These are phyloP conservation scores for Fusarium sp. DNA, from an alignment of 2,329 filamentous ascomycete genomes.

Conservation along the genomic window DNA sequence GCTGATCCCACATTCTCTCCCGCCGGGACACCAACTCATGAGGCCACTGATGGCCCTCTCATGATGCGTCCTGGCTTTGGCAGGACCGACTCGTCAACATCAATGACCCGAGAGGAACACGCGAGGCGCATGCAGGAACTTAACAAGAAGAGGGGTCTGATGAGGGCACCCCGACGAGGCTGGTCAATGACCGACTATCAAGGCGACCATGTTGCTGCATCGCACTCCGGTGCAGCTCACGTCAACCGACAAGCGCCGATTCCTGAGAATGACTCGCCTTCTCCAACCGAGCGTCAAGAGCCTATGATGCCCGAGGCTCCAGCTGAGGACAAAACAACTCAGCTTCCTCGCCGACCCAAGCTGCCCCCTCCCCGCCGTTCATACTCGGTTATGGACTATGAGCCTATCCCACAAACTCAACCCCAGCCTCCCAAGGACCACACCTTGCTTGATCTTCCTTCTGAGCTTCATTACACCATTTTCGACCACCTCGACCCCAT, in stretches of 20 bases:
- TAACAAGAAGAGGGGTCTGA: conserved; percentile 51
- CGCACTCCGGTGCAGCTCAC: conserved; percentile 41
- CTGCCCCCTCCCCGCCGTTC: conserved; percentile 65
- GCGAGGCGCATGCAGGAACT: conserved; percentile 54
- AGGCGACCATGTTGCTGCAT: conserved; percentile 45
- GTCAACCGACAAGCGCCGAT: conserved; percentile 49
- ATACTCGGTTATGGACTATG: conserved; percentile 71
- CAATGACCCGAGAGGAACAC: conserved; percentile 58
- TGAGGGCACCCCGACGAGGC: conserved; percentile 58
- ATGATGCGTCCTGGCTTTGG: conserved; percentile 41
- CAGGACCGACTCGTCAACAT: conserved; percentile 40
- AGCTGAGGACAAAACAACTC: conserved; percentile 37
- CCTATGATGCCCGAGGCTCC: conserved; percentile 29
- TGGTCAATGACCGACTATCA: conserved; percentile 62
- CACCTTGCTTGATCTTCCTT: conserved; percentile 64
- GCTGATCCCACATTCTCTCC: conserved; percentile 47
- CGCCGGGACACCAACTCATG: conserved; percentile 40
- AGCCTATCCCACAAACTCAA: conserved; percentile 60
- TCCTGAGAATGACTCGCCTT: conserved; percentile 50
- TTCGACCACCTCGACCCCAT: conserved; percentile 74
- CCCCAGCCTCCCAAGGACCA: conserved; percentile 61
- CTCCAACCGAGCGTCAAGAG: conserved; percentile 17
- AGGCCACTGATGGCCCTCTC: conserved; percentile 39
- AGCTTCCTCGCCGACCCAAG: conserved; percentile 50
- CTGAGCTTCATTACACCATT: conserved; percentile 70